Base-by-base conservation (phyloP, 78 protist genomes). In the Acrasis kona region DNA sequence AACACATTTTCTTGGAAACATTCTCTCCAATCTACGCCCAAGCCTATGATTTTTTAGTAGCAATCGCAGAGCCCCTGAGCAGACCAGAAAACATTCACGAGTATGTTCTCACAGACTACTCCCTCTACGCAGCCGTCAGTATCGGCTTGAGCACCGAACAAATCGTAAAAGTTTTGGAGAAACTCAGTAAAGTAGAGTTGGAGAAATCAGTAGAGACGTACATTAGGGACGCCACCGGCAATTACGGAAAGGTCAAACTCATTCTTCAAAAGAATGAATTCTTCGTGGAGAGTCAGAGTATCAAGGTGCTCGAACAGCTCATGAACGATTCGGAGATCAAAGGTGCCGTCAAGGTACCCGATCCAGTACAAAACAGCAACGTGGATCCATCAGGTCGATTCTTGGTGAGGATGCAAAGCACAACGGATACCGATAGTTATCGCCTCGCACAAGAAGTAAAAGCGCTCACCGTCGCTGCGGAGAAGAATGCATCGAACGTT, bases 121-220 rank as follows among this genome's bases (percentile, higher is more conserved):
- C 99, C 35, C 86, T 97, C 32, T 90, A 78, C 67, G 96, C 96
- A 0, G 99, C 98, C 1, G 96, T 96, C 38, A 83, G 98, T 6
- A 50, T 50, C 19, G 61, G 61, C 19, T 71, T 92, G 28, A 67
- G 65, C 7, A 69, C 95, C 1, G 84, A 82, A 7, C 80, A 78
- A 12, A 92, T 94, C 34, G 41, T 92, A 27, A 9, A 6, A 6
- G 69, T 10, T 8, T 80, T 92, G 10, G 28, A 36, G 4, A 9
- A 42, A 36, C 69, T 94, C 32, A 83, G 88, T 6, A 94, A 94
- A 82, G 10, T 40, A 10, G 32, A 2, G 8, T 0, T 92, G 5
- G 87, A 88, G 31, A 36, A n/a, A 12, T 41, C 30, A 41, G 77
- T 91, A 2, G 19, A 19, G 3, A 10, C 30, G n/a, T 64, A 78